Base-by-base conservation (phyloP, 441 rosid species). In the Metrosideros polymorpha region DNA sequence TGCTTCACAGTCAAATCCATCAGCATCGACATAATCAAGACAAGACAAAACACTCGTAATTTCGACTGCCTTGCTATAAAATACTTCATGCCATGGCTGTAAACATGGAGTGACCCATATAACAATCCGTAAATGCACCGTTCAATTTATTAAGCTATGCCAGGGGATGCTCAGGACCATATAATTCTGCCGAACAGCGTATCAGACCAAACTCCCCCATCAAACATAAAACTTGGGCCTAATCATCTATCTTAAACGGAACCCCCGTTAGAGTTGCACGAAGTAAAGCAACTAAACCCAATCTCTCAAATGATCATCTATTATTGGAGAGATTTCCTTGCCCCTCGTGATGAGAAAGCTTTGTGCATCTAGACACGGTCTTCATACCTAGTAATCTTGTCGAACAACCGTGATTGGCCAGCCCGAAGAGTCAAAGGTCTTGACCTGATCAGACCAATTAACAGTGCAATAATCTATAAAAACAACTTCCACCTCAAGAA, bases 281-380 rank as follows among this genome's bases (percentile, higher is more conserved):
- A 55, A 55, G 59, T 9, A 55, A 55, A 55, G 25, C 1, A 19
- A 53, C 22, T 19, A 53, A 53, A 53, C 3, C 56, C 56, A 53
- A 53, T 53, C 56, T 53, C 3, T 54, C n/a, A 4, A 24, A 54
- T 2, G 22, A 51, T 13, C 3, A 13, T n/a, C 66, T 57, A 57
- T 57, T 57, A 14, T n/a, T n/a, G 22, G 22, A 61, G 17, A 59
- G 39, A 12, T 7, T 30, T 29, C 15, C 5, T 14, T 61, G 71
- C 39, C 2, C 56, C 39, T 61, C 2, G 0, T 0, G 6, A 61
- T 9, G 1, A 29, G 30, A 61, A 57, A 6, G 2, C 9, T n/a
- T 57, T 57, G 10, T 13, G 19, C 63, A 27, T 59, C 66, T 13
- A 29, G 4, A 59, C 35, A 13, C 0, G 8, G 35, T 29, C 19